Percentiles rank a stretch among this genome's conserved stretches.
These are phyloP conservation scores for Mycena haematopus DNA, from an alignment of 768 basidiomycete species.

Conservation along the genomic window DNA sequence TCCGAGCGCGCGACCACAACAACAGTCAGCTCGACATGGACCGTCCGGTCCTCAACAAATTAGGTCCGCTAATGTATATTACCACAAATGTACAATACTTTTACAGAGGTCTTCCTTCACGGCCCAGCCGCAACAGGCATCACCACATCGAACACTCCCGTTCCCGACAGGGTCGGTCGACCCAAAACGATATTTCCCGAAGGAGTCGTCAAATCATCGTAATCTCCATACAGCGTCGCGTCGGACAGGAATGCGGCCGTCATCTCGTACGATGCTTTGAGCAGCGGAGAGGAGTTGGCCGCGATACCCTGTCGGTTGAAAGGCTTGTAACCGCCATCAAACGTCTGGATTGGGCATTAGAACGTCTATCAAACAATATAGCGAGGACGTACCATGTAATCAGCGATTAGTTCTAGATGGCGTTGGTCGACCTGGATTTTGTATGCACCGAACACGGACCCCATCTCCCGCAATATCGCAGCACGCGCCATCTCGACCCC, in stretches of 20 bases:
- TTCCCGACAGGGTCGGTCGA: constrained; percentile 87
- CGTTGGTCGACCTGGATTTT: constrained; percentile 94
- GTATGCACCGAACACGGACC: constrained; percentile 91
- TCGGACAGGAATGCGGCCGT: constrained; percentile 94
- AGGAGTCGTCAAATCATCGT: constrained; percentile 89
- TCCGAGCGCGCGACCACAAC: too few species aligned
- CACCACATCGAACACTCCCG: constrained; percentile 91
- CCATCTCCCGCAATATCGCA: constrained; percentile 89
- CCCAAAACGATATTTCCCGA: constrained; percentile 93
- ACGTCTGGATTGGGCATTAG: constrained; percentile 67
- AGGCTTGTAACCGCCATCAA: constrained; percentile 96
- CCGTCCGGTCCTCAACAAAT: not conserved
- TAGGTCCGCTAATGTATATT: constrained; percentile 6
- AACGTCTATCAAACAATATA: not conserved
- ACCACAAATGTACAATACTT: constrained; percentile 21
- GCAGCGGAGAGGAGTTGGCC: constrained; percentile 90
- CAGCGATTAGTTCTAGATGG: constrained; percentile 95
- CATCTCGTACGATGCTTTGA: constrained; percentile 98
- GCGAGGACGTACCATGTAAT: constrained; percentile 86
- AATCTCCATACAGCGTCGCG: constrained; percentile 93
- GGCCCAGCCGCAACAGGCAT: constrained; percentile 43
- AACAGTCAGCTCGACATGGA: too few species aligned
- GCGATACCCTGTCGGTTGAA: constrained; percentile 97
- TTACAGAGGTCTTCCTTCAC: constrained; percentile 7
- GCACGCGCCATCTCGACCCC: constrained; percentile 97